These are phyloP conservation scores for Bimuria novae-zelandiae DNA, from an alignment of 2,329 filamentous ascomycete species.

Conservation along the genomic window DNA sequence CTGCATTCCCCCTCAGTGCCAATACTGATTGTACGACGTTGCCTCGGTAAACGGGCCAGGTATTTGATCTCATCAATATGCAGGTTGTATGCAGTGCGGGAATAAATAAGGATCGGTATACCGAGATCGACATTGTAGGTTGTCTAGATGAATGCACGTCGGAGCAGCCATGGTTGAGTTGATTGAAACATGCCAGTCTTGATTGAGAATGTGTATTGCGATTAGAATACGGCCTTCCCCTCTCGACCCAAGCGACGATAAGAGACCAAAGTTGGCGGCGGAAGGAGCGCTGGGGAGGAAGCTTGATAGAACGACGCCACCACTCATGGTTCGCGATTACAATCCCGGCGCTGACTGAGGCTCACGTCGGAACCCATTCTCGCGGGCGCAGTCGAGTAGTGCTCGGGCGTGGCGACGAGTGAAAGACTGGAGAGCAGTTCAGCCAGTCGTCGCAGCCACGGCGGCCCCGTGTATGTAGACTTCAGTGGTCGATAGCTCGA, in stretches of 20 bases:
- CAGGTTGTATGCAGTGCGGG: background rate
- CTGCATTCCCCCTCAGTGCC: background rate
- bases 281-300: background rate
- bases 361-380: background rate
- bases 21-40: background rate
- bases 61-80: background rate
- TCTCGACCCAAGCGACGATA: background rate
- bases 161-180: constrained; percentile 9
- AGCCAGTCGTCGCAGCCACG: too few species aligned
- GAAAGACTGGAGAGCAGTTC: too few species aligned
- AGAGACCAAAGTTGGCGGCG: background rate
- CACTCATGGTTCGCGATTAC: background rate
- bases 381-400: too few species aligned
- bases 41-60: background rate
- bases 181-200: constrained; percentile 6
- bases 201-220: background rate
- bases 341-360: background rate
- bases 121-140: background rate
- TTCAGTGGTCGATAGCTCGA: background rate
- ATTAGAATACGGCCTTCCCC: background rate
- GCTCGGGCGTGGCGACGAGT: background rate
- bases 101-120: background rate
- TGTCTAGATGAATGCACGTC: constrained; percentile 1
- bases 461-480: too few species aligned
- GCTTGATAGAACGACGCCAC: background rate